Evolutionary conservation across 176 grass and related monocot species (phyloP).

Genomic region (Carex cristatella): DNA sequence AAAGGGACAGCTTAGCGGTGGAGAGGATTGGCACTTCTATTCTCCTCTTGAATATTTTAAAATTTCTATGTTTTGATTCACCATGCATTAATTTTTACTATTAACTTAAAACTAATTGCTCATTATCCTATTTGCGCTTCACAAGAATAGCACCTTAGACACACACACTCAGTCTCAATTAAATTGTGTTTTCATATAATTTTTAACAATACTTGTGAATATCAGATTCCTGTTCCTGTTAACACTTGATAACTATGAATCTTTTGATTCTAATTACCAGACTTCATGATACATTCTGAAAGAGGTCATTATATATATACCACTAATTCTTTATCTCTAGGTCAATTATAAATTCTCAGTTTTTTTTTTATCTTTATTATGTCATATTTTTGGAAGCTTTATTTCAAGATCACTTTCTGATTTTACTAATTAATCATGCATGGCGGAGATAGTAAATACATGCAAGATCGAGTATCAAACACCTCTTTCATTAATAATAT

Average conservation of each 20-base stretch:
- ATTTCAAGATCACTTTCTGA: background rate
- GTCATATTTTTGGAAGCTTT: background rate
- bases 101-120: background rate
- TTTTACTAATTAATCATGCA: background rate
- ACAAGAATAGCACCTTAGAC: background rate
- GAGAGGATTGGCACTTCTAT: conserved; percentile 33
- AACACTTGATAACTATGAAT: background rate
- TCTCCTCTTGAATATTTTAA: background rate
- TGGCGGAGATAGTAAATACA: too few species aligned
- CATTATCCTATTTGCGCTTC: background rate
- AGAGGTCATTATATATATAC: background rate
- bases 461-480: too few species aligned
- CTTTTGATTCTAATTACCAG: background rate
- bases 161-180: background rate
- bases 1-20: conserved; percentile 43
- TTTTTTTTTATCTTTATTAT: background rate
- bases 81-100: conserved; percentile 4
- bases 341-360: background rate
- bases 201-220: background rate
- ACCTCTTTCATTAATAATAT: too few species aligned
- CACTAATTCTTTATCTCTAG: background rate
- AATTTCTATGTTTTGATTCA: conserved; percentile 2
- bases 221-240: background rate
- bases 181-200: background rate
- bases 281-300: background rate